phyloP scores from a whole-genome alignment of 2,329 filamentous ascomycete genomes.

The Phialophora expanda region DNA sequence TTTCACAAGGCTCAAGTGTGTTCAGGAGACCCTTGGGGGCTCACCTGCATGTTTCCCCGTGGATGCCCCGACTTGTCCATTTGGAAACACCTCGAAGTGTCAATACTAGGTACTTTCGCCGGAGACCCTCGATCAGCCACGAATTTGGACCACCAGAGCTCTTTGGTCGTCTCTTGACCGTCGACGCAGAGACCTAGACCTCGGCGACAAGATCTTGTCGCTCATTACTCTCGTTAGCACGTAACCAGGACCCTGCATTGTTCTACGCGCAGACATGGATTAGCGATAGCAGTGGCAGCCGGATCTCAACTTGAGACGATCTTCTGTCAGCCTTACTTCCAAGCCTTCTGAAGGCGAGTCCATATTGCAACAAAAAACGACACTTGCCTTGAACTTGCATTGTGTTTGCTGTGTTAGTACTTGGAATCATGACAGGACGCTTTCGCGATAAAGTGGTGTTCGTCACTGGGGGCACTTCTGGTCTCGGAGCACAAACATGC shows the following conservation, averaged over 20 bases:
- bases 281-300: constrained; percentile 4
- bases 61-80: constrained; percentile 4
- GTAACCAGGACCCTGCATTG: constrained; percentile 1
- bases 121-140: constrained; percentile 9
- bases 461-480: constrained; percentile 27
- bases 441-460: constrained; percentile 24
- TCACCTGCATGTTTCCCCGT: constrained; percentile 2
- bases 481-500: constrained; percentile 27
- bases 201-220: too few species aligned
- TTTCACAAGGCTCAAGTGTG: constrained; percentile 2
- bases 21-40: constrained; percentile 1
- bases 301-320: constrained; percentile 1
- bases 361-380: neutral
- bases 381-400: constrained; percentile 2
- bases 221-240: too few species aligned
- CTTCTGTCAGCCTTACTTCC: neutral
- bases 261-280: constrained; percentile 6
- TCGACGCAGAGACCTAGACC: constrained; percentile 5
- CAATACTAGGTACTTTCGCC: constrained; percentile 15
- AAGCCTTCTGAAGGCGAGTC: neutral
- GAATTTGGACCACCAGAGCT: constrained; percentile 7
- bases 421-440: constrained; percentile 18
- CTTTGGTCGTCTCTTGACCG: constrained; percentile 4
- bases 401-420: neutral
- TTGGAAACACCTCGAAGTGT: neutral